Evolutionary conservation across 495 filamentous ascomycete genomes (phyloP), one percentile per base, ranked within the genome.

Genomic region (Aspergillus sclerotioniger): DNA sequence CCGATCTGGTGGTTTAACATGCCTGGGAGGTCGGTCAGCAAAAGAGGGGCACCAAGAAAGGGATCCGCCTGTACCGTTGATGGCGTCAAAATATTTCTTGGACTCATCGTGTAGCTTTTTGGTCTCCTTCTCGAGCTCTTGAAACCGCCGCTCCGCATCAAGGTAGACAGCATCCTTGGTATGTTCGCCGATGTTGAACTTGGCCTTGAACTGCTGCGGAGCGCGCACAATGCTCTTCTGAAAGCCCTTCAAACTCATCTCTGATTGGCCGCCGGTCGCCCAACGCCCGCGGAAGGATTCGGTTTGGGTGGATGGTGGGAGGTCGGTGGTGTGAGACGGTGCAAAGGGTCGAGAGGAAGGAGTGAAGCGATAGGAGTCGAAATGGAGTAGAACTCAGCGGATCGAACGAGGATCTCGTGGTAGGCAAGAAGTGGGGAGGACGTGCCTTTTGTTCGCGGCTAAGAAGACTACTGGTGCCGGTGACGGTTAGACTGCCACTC

Each of bases 1-100:
- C 95, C 95, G 80, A 98, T 97, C 74, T 99, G 94, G 76, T 96
- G 91, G 72, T 78, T 86, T 62, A 99, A 79, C 94, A 99, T 99
- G 78, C 91, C 86, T 89, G 58, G 52, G 7, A 12, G 12, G 51
- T 4, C 15, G 45, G 31, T 60, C 33, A 61, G 61, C 37, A 51
- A 25, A 47, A 35, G 44, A 39, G 32, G 19, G 55, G 33, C 28
- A 59, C 20, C 48, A 16, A 19, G n/a, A 12, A 20, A 29, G 13
- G 9, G 28, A 21, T 51, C 41, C 35, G 17, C 16, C 41, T 53
- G 15, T 68, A 88, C 86, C 90, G 74, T 98, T 98, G 71, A 99
- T 96, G 69, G 94, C 91, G 41, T 96, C 86, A 63, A 94, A 96
- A 73, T 99, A 90, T 62, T 94, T 96, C 70, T 91, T 88, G 28